phyloP scores from a whole-genome alignment of 495 filamentous ascomycete species.

The Parmelia sp. region DNA sequence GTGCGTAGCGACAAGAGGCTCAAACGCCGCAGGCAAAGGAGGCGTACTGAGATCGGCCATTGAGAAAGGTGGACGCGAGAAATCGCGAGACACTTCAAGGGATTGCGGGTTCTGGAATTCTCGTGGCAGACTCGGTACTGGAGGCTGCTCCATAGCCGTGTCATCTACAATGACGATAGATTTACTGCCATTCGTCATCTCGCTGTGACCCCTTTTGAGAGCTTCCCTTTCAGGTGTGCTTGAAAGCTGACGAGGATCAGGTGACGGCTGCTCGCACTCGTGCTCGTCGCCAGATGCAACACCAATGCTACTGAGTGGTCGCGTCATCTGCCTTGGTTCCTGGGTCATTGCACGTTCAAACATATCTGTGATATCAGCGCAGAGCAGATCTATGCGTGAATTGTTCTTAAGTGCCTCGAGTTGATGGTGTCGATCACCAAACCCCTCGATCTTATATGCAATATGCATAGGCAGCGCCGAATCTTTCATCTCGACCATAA shows the following conservation, averaged over 20 bases:
- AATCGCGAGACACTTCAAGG: conserved; percentile 1
- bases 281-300: conserved; percentile 22
- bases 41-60: conserved; percentile 5
- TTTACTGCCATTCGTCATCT: conserved; percentile 68
- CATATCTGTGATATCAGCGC: conserved; percentile 65
- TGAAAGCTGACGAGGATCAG: conserved; percentile 22
- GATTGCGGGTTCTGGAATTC: conserved; percentile 10
- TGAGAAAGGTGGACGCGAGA: conserved; percentile 7
- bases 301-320: conserved; percentile 17
- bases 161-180: conserved; percentile 87
- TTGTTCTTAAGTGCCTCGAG: conserved; percentile 35
- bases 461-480: conserved; percentile 44
- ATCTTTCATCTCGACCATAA: conserved; percentile 31
- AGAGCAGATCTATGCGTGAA: conserved; percentile 65
- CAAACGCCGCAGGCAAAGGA: conserved; percentile 5
- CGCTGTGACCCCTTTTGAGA: conserved; percentile 43
- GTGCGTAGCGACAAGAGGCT: conserved; percentile 9
- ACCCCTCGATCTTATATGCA: conserved; percentile 42
- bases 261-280: conserved; percentile 21
- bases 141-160: conserved; percentile 26
- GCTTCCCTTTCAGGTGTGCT: conserved; percentile 23
- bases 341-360: conserved; percentile 38
- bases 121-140: conserved; percentile 24
- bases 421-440: conserved; percentile 39
- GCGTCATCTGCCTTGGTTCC: conserved; percentile 12